These are phyloP conservation scores for Moesziomyces sp. DNA, from an alignment of 1,284 basidiomycete species.

Conservation along the genomic window DNA sequence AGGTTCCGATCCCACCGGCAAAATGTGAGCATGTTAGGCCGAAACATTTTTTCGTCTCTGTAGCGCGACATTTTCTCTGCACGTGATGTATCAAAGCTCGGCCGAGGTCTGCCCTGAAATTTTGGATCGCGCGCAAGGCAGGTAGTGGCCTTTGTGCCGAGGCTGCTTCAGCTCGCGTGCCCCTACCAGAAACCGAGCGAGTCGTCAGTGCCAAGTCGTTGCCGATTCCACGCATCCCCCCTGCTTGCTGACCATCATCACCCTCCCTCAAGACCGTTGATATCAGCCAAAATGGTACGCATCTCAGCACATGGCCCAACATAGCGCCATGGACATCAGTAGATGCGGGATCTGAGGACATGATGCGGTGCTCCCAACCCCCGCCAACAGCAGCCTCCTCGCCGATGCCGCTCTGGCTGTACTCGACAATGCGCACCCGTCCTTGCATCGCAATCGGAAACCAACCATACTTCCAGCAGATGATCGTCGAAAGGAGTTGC, in stretches of 20 bases:
- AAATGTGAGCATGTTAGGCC: no score
- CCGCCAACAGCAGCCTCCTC: constrained; percentile 24
- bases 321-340: constrained; percentile 12
- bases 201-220: neutral
- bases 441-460: constrained; percentile 18
- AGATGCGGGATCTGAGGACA: constrained; percentile 12
- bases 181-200: neutral
- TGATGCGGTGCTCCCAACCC: constrained; percentile 23
- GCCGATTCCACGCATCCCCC: neutral
- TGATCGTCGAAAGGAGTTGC: constrained; percentile 26
- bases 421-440: constrained; percentile 20
- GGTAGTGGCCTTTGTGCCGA: neutral
- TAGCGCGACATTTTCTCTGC: no score
- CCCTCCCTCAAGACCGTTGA: constrained; percentile 42
- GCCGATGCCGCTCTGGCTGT: constrained; percentile 27
- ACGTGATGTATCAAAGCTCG: neutral
- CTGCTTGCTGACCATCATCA: constrained; percentile 25
- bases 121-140: neutral
- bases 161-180: neutral
- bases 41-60: no score
- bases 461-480: constrained; percentile 12
- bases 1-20: no score
- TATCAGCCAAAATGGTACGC: constrained; percentile 58
- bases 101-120: neutral
- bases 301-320: constrained; percentile 33